Percentiles rank a stretch among this genome's conserved stretches.
These are phyloP conservation scores for Penicillium sp. DNA, from an alignment of 2,329 filamentous ascomycete species.

Conservation along the genomic window DNA sequence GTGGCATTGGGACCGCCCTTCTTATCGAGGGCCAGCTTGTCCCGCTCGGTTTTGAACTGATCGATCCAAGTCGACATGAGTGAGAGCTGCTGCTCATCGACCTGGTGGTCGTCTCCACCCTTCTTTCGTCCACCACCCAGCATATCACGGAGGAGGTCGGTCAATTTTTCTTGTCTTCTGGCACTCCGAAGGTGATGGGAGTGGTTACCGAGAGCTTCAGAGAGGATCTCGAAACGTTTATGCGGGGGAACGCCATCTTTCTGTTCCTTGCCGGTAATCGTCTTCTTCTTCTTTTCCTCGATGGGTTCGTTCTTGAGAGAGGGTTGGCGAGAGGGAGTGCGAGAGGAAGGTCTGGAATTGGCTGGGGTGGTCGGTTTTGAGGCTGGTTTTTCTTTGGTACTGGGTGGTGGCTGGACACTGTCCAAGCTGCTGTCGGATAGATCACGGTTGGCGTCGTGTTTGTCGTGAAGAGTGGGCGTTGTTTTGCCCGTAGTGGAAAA, in stretches of 20 bases:
- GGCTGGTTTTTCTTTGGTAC: slow-evolving; percentile 31
- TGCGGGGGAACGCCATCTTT: slow-evolving; percentile 34
- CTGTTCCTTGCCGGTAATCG: slow-evolving; percentile 29
- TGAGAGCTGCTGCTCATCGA: slow-evolving; percentile 77
- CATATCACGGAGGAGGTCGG: slow-evolving; percentile 85
- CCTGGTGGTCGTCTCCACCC: slow-evolving; percentile 43
- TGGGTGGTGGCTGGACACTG: slow-evolving; percentile 33
- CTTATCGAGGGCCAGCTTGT: slow-evolving; percentile 71
- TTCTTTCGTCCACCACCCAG: slow-evolving; percentile 80
- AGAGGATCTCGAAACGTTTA: slow-evolving; percentile 58
- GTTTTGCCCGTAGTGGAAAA: slow-evolving; percentile 45
- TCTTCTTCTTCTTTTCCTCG: slow-evolving; percentile 30
- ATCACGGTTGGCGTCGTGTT: slow-evolving; percentile 34
- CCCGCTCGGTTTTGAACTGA: slow-evolving; percentile 84
- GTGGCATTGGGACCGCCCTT: slow-evolving; percentile 73
- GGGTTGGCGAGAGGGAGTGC: slow-evolving; percentile 36
- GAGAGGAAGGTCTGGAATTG: slow-evolving; percentile 32
- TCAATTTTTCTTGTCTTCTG: slow-evolving; percentile 90
- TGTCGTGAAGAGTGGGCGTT: slow-evolving; percentile 22
- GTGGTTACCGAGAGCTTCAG: slow-evolving; percentile 65
- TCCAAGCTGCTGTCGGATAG: slow-evolving; percentile 41
- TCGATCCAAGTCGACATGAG: slow-evolving; percentile 96
- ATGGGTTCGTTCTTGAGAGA: slow-evolving; percentile 33
- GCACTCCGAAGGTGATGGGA: slow-evolving; percentile 86
- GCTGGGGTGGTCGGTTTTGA: slow-evolving; percentile 27